Base-by-base conservation (phyloP, 306 rosid genomes). In the Benincasa hispida region DNA sequence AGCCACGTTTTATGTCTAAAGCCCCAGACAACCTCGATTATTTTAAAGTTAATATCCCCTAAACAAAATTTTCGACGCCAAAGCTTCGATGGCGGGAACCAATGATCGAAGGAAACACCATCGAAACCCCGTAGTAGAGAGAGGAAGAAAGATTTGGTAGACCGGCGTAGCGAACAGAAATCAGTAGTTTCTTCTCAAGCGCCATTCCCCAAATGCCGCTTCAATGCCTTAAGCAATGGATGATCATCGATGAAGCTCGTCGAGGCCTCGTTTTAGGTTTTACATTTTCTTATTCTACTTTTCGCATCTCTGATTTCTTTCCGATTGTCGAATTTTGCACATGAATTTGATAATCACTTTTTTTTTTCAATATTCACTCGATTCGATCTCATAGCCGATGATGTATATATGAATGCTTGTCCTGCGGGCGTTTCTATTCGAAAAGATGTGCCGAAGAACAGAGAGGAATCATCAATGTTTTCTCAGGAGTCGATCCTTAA, bases 261-360 rank as follows among this genome's bases (percentile, higher is more conserved):
- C 83, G 97, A 79, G 97, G 97, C 75, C 97, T 93, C 18, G 96
- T 91, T 76, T 66, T 91, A 81, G 90, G 88, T 77, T 56, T 68
- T 55, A 5, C 8, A 25, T 61, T 41, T 12, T 62, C 47, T 8
- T 32, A 34, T 62, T 63, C 70, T 6, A 32, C 6, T 63, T 17
- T 63, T 63, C 53, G 19, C 12, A 35, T 19, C 11, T n/a, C 9
- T 50, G 19, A 48, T 48, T 14, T 48, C 19, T 19, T 34, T 30
- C 21, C 21, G 27, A 18, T 62, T 50, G 24, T 74, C 13, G 12
- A 0, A 28, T 30, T 74, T 7, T 4, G n/a, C 42, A 6, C 3
- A 12, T 17, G 55, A 50, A 17, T 50, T 50, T 5, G 55, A 17
- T 8, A 18, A 50, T 7, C 13, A 14, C 7, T 5, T 14, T 17